Evolutionary conservation across 169 alveolate species (phyloP), one percentile per base, ranked within the genome.

Genomic region (Cryptosporidium parvum): DNA sequence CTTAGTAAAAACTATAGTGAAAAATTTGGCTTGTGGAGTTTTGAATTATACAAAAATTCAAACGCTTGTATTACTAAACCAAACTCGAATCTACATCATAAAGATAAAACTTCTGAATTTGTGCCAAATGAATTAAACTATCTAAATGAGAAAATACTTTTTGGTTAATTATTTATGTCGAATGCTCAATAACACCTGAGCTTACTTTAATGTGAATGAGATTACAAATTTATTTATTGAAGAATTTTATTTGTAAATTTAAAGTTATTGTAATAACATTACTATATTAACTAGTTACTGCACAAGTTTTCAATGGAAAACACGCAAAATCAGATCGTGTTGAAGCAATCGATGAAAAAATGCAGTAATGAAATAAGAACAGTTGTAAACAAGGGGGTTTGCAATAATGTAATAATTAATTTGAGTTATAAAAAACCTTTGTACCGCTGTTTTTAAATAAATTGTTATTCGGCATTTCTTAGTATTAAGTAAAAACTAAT

Each of bases 21-120:
- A 35, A 70, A 70, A 16, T 70, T 70, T 29, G 69, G 45, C 44
- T 70, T 26, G 21, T 70, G 85, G 85, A 58, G 85, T 45, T 69
- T 69, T 37, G 80, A 26, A 16, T 16, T 42, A 21, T 14, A 42
- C 37, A 68, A 14, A 26, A 33, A 39, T 69, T 42, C 39, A 42
- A 26, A n/a, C 16, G 33, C 33, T 42, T 65, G 33, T 18, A 69
- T 29, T 39, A 18, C 1, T 26, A 51, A 69, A 69, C 58, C 33
- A 69, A 37, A 37, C 18, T 56, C 37, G 8, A n/a, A 23, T 26
- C 18, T 56, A 26, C 39, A 9, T 2, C 67, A 56, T 3, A 56
- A 26, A 56, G 37, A 4, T 4, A n/a, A 56, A 23, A 9, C 10
- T 23, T 56, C 67, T 23, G 67, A 56, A 56, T 56, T 56, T n/a